Evolutionary conservation across 2,329 filamentous ascomycete genomes (phyloP).

Genomic region (Ceratocystis lukuohia): DNA sequence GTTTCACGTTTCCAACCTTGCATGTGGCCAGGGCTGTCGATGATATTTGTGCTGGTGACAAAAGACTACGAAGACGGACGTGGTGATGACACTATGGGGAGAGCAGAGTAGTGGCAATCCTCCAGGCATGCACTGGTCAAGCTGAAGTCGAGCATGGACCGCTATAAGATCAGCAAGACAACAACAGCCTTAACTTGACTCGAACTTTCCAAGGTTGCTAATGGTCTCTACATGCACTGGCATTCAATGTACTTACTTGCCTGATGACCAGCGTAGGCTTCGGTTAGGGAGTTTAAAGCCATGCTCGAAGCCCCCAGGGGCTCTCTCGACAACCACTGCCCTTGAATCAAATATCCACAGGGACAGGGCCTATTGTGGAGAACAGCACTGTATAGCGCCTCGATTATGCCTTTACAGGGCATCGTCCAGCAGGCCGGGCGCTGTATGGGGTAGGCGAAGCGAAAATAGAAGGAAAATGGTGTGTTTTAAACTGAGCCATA

Average conservation of each 20-base stretch:
- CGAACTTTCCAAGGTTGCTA: background rate
- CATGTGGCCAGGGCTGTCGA: background rate
- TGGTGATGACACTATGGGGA: background rate
- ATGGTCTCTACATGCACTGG: no score
- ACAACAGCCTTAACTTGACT: background rate
- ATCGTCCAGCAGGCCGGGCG: background rate
- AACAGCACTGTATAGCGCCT: background rate
- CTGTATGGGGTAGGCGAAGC: background rate
- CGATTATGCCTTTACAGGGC: background rate
- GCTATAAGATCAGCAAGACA: background rate
- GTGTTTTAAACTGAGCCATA: background rate
- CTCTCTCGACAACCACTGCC: background rate
- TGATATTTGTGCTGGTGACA: background rate
- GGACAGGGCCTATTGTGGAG: background rate
- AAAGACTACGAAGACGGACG: background rate
- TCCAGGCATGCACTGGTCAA: background rate
- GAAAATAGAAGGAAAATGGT: background rate
- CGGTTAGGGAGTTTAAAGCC: background rate
- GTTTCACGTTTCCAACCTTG: conserved; percentile 1
- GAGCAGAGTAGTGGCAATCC: background rate
- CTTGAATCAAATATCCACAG: background rate
- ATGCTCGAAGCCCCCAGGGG: no score
- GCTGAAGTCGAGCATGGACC: background rate
- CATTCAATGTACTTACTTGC: no score
- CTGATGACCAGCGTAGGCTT: no score